Evolutionary conservation across 140 eudicot species (phyloP), one percentile per base, ranked within the genome.

Genomic region (Flaveria floridana): DNA sequence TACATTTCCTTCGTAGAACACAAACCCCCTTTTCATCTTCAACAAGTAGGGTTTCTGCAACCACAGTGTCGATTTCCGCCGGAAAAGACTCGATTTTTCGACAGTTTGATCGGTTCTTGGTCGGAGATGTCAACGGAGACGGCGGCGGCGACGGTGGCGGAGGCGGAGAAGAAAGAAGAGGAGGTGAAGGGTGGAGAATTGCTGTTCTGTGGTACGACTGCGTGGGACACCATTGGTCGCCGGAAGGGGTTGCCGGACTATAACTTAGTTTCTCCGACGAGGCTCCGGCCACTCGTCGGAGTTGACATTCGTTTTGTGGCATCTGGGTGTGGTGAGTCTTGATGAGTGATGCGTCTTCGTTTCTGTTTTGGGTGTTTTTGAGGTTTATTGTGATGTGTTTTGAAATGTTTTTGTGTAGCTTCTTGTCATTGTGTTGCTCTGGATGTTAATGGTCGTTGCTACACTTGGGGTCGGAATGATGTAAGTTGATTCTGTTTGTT

Each of bases 401-500:
- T 44, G 16, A 67, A 39, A 64, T 75, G 7, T 30, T 59, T 76
- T 34, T 30, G 19, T 74, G 86, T 74, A 93, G 98, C 86, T 18
- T 86, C 98, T 66, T 82, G 91, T 76, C 98, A 93, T 72, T 90
- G 98, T 72, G 94, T 93, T 76, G 98, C 98, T 13, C 73, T 93
- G 88, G 98, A 90, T 79, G 96, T 81, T 34, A 87, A 88, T 48
- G 98, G 98, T 25, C 91, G 98, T 53, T 93, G 98, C 74, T 93
- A 88, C 72, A 93, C 98, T 1, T 93, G 98, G 98, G 98, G 98
- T 3, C 70, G 96, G 3, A 93, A 93, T 66, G 98, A 93, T 81
- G 98, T 75, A 81, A 72, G 88, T 65, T 55, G 14, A 50, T 18
- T 34, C 3, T 26, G 4, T 18, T 64, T 76, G 23, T 53, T 53